A percentile compares a stretch with the other conserved stretches of the same genome.
These are phyloP conservation scores for Stagonosporopsis chrysanthemi DNA, from an alignment of 2,329 filamentous ascomycete genomes.

Conservation along the genomic window DNA sequence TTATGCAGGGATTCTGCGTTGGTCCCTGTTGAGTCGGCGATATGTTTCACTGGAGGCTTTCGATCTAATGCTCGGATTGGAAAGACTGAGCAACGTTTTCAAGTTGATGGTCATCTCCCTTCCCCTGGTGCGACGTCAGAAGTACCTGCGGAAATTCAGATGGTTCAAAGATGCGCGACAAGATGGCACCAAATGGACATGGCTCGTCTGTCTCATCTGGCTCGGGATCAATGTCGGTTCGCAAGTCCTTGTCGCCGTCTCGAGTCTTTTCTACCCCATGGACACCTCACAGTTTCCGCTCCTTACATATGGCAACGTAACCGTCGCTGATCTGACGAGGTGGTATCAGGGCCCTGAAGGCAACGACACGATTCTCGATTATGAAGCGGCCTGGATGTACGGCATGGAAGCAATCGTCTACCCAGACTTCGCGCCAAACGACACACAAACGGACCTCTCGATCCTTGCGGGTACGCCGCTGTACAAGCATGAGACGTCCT, in stretches of 20 bases:
- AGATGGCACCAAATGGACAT: slow-evolving; percentile 44
- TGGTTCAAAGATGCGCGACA: slow-evolving; percentile 43
- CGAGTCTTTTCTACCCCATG: slow-evolving; percentile 47
- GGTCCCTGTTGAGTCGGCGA: slow-evolving; percentile 43
- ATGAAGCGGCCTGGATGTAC: slow-evolving; percentile 38
- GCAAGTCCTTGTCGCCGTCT: slow-evolving; percentile 44
- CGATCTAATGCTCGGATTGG: slow-evolving; percentile 44
- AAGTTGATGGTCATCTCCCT: slow-evolving; percentile 46
- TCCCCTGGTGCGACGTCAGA: slow-evolving; percentile 37
- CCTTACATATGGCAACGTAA: slow-evolving; percentile 37
- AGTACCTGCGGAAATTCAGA: slow-evolving; percentile 32
- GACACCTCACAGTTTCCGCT: slow-evolving; percentile 40
- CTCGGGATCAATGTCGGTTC: slow-evolving; percentile 44
- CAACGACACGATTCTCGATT: slow-evolving; percentile 18
- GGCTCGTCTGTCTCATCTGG: slow-evolving; percentile 45
- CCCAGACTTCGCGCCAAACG: slow-evolving; percentile 22
- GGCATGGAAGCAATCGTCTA: slow-evolving; percentile 41
- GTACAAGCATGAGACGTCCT: slow-evolving; percentile 31
- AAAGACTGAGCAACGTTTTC: slow-evolving; percentile 41
- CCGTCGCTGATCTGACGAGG: slow-evolving; percentile 33
- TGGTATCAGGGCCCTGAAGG: slow-evolving; percentile 23
- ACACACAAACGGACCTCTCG: slow-evolving; percentile 30
- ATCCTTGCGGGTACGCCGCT: slow-evolving; percentile 35
- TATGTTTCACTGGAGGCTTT: slow-evolving; percentile 46
- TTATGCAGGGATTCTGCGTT: slow-evolving; percentile 45